Evolutionary conservation across 768 basidiomycete genomes (phyloP), one percentile per base, ranked within the genome.

Genomic region (Rhizopogon vinicolor): DNA sequence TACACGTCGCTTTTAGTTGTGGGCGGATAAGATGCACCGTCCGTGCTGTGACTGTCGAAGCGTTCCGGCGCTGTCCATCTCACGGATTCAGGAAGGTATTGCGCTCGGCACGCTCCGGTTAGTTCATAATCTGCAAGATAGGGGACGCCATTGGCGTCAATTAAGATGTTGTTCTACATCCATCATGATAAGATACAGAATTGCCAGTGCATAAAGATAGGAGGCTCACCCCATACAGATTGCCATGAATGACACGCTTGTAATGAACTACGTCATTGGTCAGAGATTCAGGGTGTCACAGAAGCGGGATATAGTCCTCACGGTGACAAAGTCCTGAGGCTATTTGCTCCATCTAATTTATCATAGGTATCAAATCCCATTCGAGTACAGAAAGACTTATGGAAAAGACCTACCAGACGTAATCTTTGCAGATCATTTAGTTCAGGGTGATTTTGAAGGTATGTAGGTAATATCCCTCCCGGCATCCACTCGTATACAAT

Each of bases 181-280:
- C 3, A 31, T 40, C 5, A 16, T 10, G 13, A 16, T 49, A 5
- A 49, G 46, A 35, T 16, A n/a, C n/a, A n/a, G 3, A 5, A 22
- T 22, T 16, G 8, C 4, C 6, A 35, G 5, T 16, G 40, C 44
- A 39, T 14, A 2, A 6, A 37, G 41, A 5, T 18, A 29, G 13
- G 7, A 16, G 22, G 25, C 68, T 13, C 56, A 73, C 71, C 1
- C 70, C 73, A 48, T 74, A 69, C 13, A 75, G 61, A 54, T 76
- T 72, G 8, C 71, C 72, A 51, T 75, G 74, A 2, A 70, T 46
- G 13, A 74, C 48, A 7, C 8, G 42, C 8, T 57, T 22, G 29
- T 25, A 35, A 14, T 71, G 68, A 7, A 68, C 68, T 68, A 18
- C 16, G 2, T 33, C 33, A n/a, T n/a, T n/a, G n/a, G n/a, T 51